Conservation (phyloP, 805 yeast species). For the Nadsonia fulvescens region DNA sequence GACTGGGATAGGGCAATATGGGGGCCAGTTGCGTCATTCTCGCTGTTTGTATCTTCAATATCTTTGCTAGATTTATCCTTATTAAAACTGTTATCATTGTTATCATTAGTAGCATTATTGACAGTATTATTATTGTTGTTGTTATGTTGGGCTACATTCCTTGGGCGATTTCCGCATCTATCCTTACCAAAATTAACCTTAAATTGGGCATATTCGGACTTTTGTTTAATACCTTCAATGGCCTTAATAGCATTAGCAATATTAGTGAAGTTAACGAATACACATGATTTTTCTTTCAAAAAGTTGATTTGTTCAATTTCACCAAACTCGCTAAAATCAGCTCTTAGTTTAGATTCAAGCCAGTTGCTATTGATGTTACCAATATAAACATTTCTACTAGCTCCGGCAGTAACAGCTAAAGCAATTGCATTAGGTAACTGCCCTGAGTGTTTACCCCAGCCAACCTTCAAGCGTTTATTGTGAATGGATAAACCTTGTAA, state of each 20-base stretch:
- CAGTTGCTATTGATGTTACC: conserved; percentile 40
- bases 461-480: conserved; percentile 72
- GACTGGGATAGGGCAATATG: too few species aligned
- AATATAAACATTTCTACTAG: conserved; percentile 80
- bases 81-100: conserved; percentile 2
- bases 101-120: too few species aligned
- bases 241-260: conserved; percentile 85
- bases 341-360: conserved; percentile 40
- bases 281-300: conserved; percentile 68
- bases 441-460: conserved; percentile 97
- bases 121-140: conserved; percentile 1
- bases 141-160: conserved; percentile 1
- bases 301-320: conserved; percentile 91
- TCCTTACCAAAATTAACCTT: conserved; percentile 88
- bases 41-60: too few species aligned
- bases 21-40: too few species aligned
- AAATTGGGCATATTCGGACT: conserved; percentile 39
- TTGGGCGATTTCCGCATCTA: conserved; percentile 84
- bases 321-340: conserved; percentile 68
- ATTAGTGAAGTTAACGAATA: conserved; percentile 80
- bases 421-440: conserved; percentile 75
- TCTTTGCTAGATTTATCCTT: too few species aligned
- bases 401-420: conserved; percentile 83
- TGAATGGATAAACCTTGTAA: conserved; percentile 77
- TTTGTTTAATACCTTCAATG: conserved; percentile 73